Base-by-base conservation (phyloP, 768 basidiomycete species). In the Amanita pallidorosea region DNA sequence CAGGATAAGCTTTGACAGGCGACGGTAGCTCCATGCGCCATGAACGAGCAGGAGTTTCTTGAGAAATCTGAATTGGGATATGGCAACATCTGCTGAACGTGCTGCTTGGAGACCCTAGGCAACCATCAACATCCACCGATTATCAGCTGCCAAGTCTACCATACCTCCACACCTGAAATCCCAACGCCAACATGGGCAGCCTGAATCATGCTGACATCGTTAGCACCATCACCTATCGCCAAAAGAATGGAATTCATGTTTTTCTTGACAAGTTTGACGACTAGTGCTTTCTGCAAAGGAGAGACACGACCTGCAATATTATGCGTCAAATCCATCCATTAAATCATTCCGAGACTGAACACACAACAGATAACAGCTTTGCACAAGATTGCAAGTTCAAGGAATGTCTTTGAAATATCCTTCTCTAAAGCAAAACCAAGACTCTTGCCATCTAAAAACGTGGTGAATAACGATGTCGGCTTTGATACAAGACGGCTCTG, bases 171-270 rank as follows among this genome's bases (percentile, higher is more conserved):
- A 48, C 95, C 95, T 41, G 94, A 97, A 44, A 98, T 98, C 59
- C 95, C 95, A 49, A 98, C 85, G 27, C 95, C 95, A 42, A 98
- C 89, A 62, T 98, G 95, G 0, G 95, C 95, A 33, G 95, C 95
- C 63, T 98, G 95, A 53, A 98, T 98, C 95, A 98, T 98, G 63
- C 90, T 90, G 58, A 98, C 95, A 65, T 98, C 95, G 64, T 97
- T 98, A 2, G 95, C 95, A 45, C 95, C 95, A 56, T 98, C 95
- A 18, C 95, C 95, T 46, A 98, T 97, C 3, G 95, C 95, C 7
- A 98, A 78, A n/a, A 96, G 72, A 49, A 96, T 90, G 6, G 92
- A 77, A 52, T 91, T 90, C 58, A 85, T 82, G 64, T 95, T 94
- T 67, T 94, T 94, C 75, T 97, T 97, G 50, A 98, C 95, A n/a